phyloP scores from a whole-genome alignment of 2,329 filamentous ascomycete species.

The Hymenoscyphus albidus region DNA sequence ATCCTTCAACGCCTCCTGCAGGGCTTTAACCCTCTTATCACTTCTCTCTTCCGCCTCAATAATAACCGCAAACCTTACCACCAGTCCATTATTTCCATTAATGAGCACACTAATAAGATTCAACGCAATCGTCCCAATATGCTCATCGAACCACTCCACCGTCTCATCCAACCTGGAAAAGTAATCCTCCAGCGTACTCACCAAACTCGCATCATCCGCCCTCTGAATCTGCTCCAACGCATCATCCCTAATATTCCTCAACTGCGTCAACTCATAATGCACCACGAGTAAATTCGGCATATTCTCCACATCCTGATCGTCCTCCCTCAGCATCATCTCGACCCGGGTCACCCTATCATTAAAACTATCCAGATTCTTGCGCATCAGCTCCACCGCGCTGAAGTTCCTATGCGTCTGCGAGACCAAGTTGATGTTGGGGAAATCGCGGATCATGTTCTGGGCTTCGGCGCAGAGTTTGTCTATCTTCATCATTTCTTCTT shows the following conservation, averaged over 20 bases:
- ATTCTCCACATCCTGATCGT: conserved; percentile 80
- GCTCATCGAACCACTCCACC: conserved; percentile 93
- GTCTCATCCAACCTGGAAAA: conserved; percentile 83
- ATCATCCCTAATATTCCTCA: conserved; percentile 92
- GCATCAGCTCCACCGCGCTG: conserved; percentile 89
- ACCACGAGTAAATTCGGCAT: conserved; percentile 88
- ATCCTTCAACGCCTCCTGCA: conserved; percentile 92
- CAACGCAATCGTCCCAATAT: conserved; percentile 82
- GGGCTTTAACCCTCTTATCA: conserved; percentile 81
- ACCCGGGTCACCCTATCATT: conserved; percentile 71
- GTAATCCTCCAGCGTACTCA: conserved; percentile 83
- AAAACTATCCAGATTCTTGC: conserved; percentile 83
- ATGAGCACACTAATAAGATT: conserved; percentile 87
- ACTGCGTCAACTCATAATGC: conserved; percentile 86
- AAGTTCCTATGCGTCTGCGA: conserved; percentile 97
- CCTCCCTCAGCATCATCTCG: conserved; percentile 73
- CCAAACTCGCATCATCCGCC: conserved; percentile 67
- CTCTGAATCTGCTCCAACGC: conserved; percentile 93
- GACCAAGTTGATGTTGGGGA: conserved; percentile 85
- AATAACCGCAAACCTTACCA: conserved; percentile 86
- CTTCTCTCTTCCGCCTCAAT: conserved; percentile 97
- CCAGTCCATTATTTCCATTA: conserved; percentile 79
- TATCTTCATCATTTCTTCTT: conserved; percentile 98
- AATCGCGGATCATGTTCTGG: conserved; percentile 96
- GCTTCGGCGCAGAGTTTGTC: conserved; percentile 96